Base-by-base conservation (phyloP, 179 eudicot species). In the Gypsophila paniculata region DNA sequence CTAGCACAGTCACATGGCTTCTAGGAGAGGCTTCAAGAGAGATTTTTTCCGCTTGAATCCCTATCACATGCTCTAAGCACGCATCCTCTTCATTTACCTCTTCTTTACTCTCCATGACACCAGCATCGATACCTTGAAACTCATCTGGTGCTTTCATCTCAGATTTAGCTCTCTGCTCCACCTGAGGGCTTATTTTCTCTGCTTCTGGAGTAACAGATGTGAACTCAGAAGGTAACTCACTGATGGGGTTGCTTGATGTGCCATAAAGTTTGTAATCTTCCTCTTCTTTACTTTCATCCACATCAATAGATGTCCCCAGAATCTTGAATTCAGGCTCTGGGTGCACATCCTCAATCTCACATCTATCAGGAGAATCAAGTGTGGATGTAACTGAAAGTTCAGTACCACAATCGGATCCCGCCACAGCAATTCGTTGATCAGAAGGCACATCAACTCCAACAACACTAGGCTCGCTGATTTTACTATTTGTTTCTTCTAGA, bases 331-430 rank as follows among this genome's bases (percentile, higher is more conserved):
- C 82, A 34, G 22, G 84, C 69, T 80, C 85, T 72, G 74, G 67
- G 38, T 83, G 83, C 39, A 53, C 62, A 68, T 53, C 79, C 70
- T 76, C 91, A 53, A 74, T 71, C 69, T 84, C 91, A 53, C 78
- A 86, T 76, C 85, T 80, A 77, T 89, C 90, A 49, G 90, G 97
- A 26, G 98, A 91, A 81, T 93, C 98, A 53, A 91, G 90, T 69
- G 92, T 87, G 60, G 96, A 93, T 74, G 96, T 75, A 70, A 91
- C 74, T 72, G 95, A 91, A 75, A 90, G 91, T 76, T 89, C 96
- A 62, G 98, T 93, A 38, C 98, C 98, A 79, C 93, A 86, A 65
- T 90, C 95, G 32, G 95, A 90, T 36, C 85, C 86, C 68, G 82
- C 89, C 54, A 78, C 42, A 67, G 75, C 83, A 77, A 68, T 65